A percentile compares a stretch with the other conserved stretches of the same genome.
Conservation (phyloP, 179 eudicot genomes). For the Gypsophila paniculata region DNA sequence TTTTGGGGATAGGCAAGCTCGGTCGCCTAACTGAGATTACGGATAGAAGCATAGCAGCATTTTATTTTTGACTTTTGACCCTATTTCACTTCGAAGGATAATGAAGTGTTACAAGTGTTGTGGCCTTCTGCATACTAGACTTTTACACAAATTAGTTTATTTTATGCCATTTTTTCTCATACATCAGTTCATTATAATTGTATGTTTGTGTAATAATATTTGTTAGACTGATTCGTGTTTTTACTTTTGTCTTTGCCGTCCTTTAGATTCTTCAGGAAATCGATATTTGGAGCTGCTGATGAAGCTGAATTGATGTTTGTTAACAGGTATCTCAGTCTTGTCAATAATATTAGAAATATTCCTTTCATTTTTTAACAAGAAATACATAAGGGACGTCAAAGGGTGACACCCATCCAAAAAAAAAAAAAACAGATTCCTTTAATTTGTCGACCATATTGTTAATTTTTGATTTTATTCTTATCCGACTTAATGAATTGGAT, state of each 20-base stretch:
- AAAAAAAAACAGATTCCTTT: not conserved
- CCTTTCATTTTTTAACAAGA: not conserved
- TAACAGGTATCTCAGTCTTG: conserved; percentile 49
- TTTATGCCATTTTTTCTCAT: not conserved
- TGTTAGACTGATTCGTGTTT: not conserved
- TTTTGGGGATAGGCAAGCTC: too few species aligned
- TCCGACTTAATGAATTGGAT: conserved; percentile 7
- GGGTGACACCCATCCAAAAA: not conserved
- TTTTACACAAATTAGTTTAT: not conserved
- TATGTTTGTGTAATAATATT: not conserved
- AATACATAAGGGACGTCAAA: not conserved
- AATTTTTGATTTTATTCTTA: not conserved
- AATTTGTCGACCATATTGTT: not conserved
- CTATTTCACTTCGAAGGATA: too few species aligned
- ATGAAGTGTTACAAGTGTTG: too few species aligned
- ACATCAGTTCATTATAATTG: not conserved
- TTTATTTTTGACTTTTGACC: too few species aligned
- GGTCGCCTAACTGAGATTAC: too few species aligned
- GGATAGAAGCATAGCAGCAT: too few species aligned
- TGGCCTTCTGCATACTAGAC: not conserved
- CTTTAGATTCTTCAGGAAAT: conserved; percentile 66
- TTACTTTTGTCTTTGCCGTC: conserved; percentile 5
- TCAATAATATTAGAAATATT: not conserved
- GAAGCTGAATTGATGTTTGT: conserved; percentile 88
- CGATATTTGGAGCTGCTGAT: conserved; percentile 88